Conservation (phyloP, 352 stramenopile species). For the Globisporangium barbulae region DNA sequence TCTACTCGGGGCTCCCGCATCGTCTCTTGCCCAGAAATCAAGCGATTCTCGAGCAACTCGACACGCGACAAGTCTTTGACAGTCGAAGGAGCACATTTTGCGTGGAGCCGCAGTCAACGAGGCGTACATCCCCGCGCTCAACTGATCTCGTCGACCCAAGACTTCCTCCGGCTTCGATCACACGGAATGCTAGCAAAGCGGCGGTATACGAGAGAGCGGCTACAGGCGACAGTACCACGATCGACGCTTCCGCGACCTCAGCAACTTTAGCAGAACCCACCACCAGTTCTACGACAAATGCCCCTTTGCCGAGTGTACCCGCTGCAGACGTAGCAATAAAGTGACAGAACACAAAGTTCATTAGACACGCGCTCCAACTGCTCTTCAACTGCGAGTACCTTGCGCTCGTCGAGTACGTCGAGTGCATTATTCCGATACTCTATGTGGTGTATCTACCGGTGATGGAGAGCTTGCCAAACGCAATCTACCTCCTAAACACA, state of each 20-base stretch:
- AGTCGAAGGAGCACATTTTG: not conserved
- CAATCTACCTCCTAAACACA: conserved; percentile 19
- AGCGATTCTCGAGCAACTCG: not conserved
- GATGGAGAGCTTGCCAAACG: conserved; percentile 25
- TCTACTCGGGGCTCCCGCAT: not conserved
- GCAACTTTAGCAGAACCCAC: not conserved
- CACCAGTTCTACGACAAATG: not conserved
- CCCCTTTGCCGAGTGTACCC: not conserved
- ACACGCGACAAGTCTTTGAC: not conserved
- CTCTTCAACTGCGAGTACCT: conserved; percentile 36
- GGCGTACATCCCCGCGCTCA: not conserved
- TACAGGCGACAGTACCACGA: too few relatives aligned
- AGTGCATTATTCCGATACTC: conserved; percentile 31
- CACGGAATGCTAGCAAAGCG: not conserved
- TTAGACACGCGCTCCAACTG: conserved; percentile 17
- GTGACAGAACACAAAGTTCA: not conserved
- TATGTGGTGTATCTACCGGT: conserved; percentile 24
- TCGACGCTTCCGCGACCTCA: too few relatives aligned
- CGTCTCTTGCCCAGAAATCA: not conserved
- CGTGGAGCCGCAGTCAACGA: not conserved
- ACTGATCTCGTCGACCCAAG: not conserved
- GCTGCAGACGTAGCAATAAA: not conserved
- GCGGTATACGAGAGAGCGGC: not conserved
- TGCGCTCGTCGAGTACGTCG: conserved; percentile 32
- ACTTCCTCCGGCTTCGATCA: not conserved